Evolutionary conservation across 148 eudicot species (phyloP), one percentile per base, ranked within the genome.

Genomic region (Pouteria glomerata): DNA sequence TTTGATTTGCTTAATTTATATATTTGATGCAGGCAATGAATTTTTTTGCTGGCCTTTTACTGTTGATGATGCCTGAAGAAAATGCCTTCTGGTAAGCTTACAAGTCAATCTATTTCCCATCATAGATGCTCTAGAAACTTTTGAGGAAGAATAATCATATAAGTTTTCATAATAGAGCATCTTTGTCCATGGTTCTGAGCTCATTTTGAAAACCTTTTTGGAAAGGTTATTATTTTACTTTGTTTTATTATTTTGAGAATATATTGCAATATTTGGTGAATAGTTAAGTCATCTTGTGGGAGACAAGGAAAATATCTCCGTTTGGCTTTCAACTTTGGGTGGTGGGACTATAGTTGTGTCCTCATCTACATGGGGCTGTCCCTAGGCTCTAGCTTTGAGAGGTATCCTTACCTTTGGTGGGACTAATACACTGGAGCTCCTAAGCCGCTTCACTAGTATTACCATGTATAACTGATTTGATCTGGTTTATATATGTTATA

Each of bases 31-130:
- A 95, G 98, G 97, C 92, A 55, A 95, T 95, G 98, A 95, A 95
- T 79, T 95, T 91, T 79, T 91, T 95, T 79, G 98, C 97, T 60
- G 98, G 97, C 71, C 56, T 95, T 63, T 82, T 91, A 66, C 75
- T 95, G 78, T 90, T 95, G 58, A 81, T 95, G 89, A 95, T 95
- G 98, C 97, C 98, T 0, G 98, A 95, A 80, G 98, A 95, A 80
- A 95, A 95, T 83, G 98, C 98, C 45, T 95, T 95, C 75, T 95
- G 98, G 98, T 95, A 81, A 68, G 87, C 82, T 62, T 70, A 70
- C 58, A 57, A 55, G n/a, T 29, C 6, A 50, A 51, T 63, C n/a
- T 6, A 44, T 47, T 69, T 63, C n/a, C n/a, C n/a, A n/a, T n/a
- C n/a, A n/a, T n/a, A n/a, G n/a, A n/a, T n/a, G n/a, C n/a, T 60